Evolutionary conservation across 208 protist species (phyloP), one percentile per base, ranked within the genome.

Genomic region (Acanthamoeba sp.): DNA sequence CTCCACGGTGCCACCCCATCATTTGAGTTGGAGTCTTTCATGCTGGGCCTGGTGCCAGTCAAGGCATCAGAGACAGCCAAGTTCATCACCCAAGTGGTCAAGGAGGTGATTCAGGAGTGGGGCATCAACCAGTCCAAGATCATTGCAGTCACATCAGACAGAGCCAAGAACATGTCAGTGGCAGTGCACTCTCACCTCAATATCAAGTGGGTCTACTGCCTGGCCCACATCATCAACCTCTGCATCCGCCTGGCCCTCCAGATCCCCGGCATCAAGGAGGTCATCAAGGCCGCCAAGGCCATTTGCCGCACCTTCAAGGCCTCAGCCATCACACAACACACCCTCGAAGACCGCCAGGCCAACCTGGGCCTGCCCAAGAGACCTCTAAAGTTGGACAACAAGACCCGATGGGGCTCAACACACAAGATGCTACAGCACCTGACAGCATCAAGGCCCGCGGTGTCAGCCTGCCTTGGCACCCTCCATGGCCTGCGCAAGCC

Each of bases 171-270:
- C 69, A 78, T 78, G 69, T 78, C 69, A 20, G 36, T 20, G 36
- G 69, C 69, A 20, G 69, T 78, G 36, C 69, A n/a, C 20, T 42
- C n/a, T 20, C 69, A 78, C 69, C 69, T 78, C n/a, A 78, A 78
- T 6, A 78, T 45, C 36, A n/a, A 78, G 69, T 78, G 69, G 69
- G 69, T 78, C 69, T 78, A 78, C 69, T 78, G 69, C 69, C 69
- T 78, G 69, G 69, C 69, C 69, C 16, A 78, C 69, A 20, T 78
- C 69, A 78, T 78, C 69, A 78, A 78, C 36, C 69, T 78, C 69
- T 78, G 69, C 69, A 20, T 78, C 34, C 36, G 69, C 69, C 34
- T 78, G 69, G 69, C 69, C 69, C 69, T 78, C 36, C 10, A 78
- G 69, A 78, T 78, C 57, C 69, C 69, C 69, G 69, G 69, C n/a